These are phyloP conservation scores for Amylostereum areolatum DNA, from an alignment of 1,284 basidiomycete genomes.

Conservation along the genomic window DNA sequence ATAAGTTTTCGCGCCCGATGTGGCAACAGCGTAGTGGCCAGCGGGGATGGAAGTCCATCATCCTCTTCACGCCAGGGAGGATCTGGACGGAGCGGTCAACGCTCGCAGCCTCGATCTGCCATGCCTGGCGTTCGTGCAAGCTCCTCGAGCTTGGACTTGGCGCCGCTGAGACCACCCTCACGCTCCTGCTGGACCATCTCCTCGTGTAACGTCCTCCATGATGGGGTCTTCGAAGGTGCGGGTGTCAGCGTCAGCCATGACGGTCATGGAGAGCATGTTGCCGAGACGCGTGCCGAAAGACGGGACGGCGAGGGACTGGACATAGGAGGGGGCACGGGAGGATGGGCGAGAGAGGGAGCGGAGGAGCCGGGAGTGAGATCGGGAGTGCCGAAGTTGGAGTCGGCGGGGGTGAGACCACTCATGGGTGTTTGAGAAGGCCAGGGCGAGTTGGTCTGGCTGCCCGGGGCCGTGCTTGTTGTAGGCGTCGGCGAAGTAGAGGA, in stretches of 20 bases:
- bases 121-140: conserved; percentile 35
- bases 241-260: conserved; percentile 29
- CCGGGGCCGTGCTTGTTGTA: conserved; percentile 41
- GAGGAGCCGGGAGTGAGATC: conserved; percentile 30
- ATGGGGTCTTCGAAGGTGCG: conserved; percentile 32
- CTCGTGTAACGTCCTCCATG: conserved; percentile 31
- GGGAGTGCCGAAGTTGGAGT: conserved; percentile 26
- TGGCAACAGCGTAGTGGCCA: conserved; percentile 69
- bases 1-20: conserved; percentile 72
- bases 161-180: conserved; percentile 11
- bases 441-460: conserved; percentile 25
- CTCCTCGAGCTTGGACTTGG: neutral
- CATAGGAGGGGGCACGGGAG: conserved; percentile 39
- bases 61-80: conserved; percentile 63
- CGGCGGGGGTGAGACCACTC: conserved; percentile 26
- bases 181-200: conserved; percentile 22
- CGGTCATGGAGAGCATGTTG: conserved; percentile 28
- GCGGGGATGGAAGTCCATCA: conserved; percentile 67
- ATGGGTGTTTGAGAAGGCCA: conserved; percentile 15
- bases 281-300: conserved; percentile 45
- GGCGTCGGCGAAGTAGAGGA: conserved; percentile 70
- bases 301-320: conserved; percentile 36
- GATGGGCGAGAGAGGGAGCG: conserved; percentile 34
- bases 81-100: conserved; percentile 69
- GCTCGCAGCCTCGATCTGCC: conserved; percentile 54